Evolutionary conservation across 371 early-diverging fungal species (phyloP).

Genomic region (Blakeslea trispora): DNA sequence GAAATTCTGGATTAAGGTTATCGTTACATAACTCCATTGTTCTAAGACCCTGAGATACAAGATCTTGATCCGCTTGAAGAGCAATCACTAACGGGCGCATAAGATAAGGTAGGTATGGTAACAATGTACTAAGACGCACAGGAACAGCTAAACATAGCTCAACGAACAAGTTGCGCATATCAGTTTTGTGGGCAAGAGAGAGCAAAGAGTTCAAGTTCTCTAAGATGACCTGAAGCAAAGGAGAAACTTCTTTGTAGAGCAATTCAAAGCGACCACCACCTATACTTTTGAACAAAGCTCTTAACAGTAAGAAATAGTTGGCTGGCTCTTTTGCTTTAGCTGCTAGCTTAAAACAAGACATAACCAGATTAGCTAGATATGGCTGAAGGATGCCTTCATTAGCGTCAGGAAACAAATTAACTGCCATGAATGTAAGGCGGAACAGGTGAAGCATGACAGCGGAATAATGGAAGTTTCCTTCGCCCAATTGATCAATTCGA

Average conservation of each 20-base stretch:
- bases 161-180: slow-evolving; percentile 86
- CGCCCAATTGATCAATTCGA: slow-evolving; percentile 83
- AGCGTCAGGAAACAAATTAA: slow-evolving; percentile 88
- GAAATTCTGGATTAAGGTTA: slow-evolving; percentile 94
- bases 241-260: slow-evolving; percentile 88
- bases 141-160: slow-evolving; percentile 96
- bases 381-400: slow-evolving; percentile 92
- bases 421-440: slow-evolving; percentile 92
- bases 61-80: slow-evolving; percentile 87
- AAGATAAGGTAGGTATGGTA: slow-evolving; percentile 92
- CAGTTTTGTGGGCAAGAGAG: slow-evolving; percentile 77
- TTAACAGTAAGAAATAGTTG: slow-evolving; percentile 90
- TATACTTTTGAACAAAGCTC: slow-evolving; percentile 89
- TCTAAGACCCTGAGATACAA: slow-evolving; percentile 94
- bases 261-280: slow-evolving; percentile 67
- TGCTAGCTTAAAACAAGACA: slow-evolving; percentile 83
- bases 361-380: slow-evolving; percentile 87
- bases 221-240: slow-evolving; percentile 86
- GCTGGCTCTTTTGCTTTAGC: slow-evolving; percentile 83
- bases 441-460: slow-evolving; percentile 88
- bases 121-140: slow-evolving; percentile 91
- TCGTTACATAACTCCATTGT: slow-evolving; percentile 98
- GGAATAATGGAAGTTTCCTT: slow-evolving; percentile 72
- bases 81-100: slow-evolving; percentile 97
- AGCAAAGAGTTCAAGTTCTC: slow-evolving; percentile 87